Evolutionary conservation across 2,329 filamentous ascomycete genomes (phyloP), one percentile per base, ranked within the genome.

Genomic region (Tricladium varicosporioides): DNA sequence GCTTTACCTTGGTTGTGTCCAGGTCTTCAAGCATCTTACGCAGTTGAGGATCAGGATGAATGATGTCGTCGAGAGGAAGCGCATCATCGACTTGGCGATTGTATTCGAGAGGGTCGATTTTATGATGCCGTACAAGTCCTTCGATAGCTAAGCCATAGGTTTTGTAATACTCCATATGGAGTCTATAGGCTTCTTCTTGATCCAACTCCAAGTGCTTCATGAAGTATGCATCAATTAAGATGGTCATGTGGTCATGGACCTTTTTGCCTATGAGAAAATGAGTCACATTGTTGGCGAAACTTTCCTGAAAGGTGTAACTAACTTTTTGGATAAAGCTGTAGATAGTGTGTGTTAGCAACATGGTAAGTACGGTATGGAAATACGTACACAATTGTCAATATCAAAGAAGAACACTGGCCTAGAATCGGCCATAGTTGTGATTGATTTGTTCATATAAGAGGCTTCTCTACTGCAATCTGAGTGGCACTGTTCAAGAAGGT

Each of bases 101-200:
- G 78, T 97, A 99, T 54, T 95, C 92, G 5, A 99, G 79, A 1
- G 94, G 90, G 68, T 97, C 91, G 67, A 99, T 96, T 73, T 96
- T 86, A 76, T 99, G 94, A 74, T 97, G 89, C 9, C 91, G 86
- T 40, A 96, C 91, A 1, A 99, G 82, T 1, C 94, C 94, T 75
- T 97, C 92, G 62, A 99, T 95, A 31, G 94, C 94, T n/a, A 99
- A 84, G 31, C 95, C 94, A 71, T 99, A 99, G 72, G 90, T 92
- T 68, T 86, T 88, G 77, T 97, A 99, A 78, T 99, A 99, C 67
- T 92, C 89, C 72, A 85, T 80, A 74, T 97, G 94, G 22, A 99
- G 83, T 67, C 87, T 82, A 59, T 84, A 84, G n/a, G 94, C 94
- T 58, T 97, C 93, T 54, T 91, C 81, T 65, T 80, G 78, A 1